Base-by-base conservation (phyloP, 192 early-diverging fungal genomes). In the Phycomyces blakesleeanus region DNA sequence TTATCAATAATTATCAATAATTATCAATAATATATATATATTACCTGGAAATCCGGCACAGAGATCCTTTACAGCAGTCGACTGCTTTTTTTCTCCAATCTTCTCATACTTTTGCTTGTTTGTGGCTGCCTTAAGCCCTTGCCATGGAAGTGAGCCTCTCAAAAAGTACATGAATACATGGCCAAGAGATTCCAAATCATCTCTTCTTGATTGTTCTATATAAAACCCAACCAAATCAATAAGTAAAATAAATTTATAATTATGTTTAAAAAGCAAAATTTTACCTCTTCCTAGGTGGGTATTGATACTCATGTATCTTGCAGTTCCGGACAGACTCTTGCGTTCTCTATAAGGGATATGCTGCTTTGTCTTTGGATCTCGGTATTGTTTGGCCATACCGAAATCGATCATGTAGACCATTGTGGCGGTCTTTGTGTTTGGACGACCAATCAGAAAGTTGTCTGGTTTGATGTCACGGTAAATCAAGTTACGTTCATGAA, bases 101-200 rank as follows among this genome's bases (percentile, higher is more conserved):
- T 94, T 93, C 74, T 98, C 96, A 77, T 98, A 98, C 68, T 98
- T 98, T 86, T 98, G 94, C 73, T 96, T 94, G 84, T 98, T 98
- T 59, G 92, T 95, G 24, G 88, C 91, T 8, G 96, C 96, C 79
- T 97, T 96, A 22, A 98, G 76, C 11, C 96, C 96, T 76, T 98
- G 96, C 96, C 96, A 98, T 20, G 96, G 96, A 54, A 98, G 79
- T 27, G 83, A 84, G 9, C 94, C 93, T 59, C 93, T 85, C 76
- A 98, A 79, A 74, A 98, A 96, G 80, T 98, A 98, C 86, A 98
- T 92, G 63, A 98, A 94, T 15, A 98, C 96, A 72, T 98, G 96
- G 51, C 96, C 96, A 60, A 98, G 85, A 25, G 94, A 92, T 73
- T 98, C 94, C 61, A 98, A 75, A 70, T 98, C 96, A 69, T 98